phyloP scores from a whole-genome alignment of 192 early-diverging fungal genomes.

The Gigaspora rosea region DNA sequence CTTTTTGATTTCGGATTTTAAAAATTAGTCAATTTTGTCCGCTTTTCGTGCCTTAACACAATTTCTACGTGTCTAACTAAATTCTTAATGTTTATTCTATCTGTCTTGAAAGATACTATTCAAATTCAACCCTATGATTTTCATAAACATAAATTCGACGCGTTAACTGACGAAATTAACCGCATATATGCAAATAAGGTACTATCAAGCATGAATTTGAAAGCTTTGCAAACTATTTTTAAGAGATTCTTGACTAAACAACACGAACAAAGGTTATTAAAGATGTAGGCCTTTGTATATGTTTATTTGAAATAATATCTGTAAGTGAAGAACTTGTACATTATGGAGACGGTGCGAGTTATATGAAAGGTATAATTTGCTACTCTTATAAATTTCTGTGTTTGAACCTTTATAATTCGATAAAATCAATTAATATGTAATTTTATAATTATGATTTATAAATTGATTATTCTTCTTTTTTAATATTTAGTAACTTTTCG shows the following conservation, averaged over 20 bases:
- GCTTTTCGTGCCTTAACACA: too few species aligned
- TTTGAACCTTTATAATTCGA: too few species aligned
- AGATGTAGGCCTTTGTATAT: conserved; percentile 88
- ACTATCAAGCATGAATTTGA: background rate
- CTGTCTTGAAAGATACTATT: conserved; percentile 80
- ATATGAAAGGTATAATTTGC: conserved; percentile 64
- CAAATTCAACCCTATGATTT: conserved; percentile 82
- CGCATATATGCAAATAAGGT: conserved; percentile 93
- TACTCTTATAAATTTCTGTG: too few species aligned
- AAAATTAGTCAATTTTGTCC: too few species aligned
- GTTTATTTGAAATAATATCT: conserved; percentile 76
- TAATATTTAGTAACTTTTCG: conserved; percentile 70
- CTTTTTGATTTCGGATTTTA: too few species aligned
- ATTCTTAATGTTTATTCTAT: conserved; percentile 80
- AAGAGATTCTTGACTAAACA: background rate
- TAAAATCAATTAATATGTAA: too few species aligned
- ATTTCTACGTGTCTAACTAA: too few species aligned
- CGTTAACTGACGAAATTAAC: conserved; percentile 88
- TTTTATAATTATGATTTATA: too few species aligned
- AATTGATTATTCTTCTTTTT: too few species aligned
- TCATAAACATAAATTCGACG: conserved; percentile 69
- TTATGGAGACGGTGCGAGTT: conserved; percentile 78
- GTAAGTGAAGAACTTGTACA: conserved; percentile 87
- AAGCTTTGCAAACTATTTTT: background rate
- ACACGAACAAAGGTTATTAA: conserved; percentile 63